Base-by-base conservation (phyloP, 2,329 filamentous ascomycete species). In the Aspergillus sp. region DNA sequence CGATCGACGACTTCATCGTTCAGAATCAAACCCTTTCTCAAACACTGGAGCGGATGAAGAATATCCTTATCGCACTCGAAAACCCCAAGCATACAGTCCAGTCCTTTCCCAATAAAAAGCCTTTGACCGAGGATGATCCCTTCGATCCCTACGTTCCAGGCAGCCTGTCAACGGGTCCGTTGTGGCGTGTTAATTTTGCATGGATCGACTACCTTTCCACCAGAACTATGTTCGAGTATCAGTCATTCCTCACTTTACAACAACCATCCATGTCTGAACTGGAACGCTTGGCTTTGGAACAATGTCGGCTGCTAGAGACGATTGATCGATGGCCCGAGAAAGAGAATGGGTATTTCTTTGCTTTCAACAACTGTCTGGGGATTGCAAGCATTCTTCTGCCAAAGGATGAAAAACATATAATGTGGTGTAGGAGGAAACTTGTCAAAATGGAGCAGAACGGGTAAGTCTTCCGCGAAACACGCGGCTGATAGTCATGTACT, bases 301-400 rank as follows among this genome's bases (percentile, higher is more conserved):
- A 85, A 38, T 90, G 86, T 61, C 84, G 88, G 59, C 77, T 91
- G 49, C 90, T 90, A 49, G 89, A 94, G 67, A 81, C 85, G 1
- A 78, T 96, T 33, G 80, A 87, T 55, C 77, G 78, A 49, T 93
- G 84, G 75, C 83, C 86, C 0, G 74, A 78, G 1, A 82, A 81
- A 17, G 86, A 86, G 0, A 80, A 80, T 22, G 89, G 89, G 1
- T 80, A 81, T 10, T 69, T 91, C 12, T 73, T 94, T 23, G 78
- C 84, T 38, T 80, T 86, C 38, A 89, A 95, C 61, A 82, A 88
- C 10, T 83, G 81, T 56, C 71, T 97, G 32, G 85, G 83, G 0
- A 84, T 96, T 49, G 82, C 86, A 2, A 79, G 81, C 9, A 73
- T 95, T 45, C 93, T 93, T 61, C 69, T 96, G n/a, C 88, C 86